phyloP scores from a whole-genome alignment of 257 asterid genomes.

The Nicotiana tomentosiformis region DNA sequence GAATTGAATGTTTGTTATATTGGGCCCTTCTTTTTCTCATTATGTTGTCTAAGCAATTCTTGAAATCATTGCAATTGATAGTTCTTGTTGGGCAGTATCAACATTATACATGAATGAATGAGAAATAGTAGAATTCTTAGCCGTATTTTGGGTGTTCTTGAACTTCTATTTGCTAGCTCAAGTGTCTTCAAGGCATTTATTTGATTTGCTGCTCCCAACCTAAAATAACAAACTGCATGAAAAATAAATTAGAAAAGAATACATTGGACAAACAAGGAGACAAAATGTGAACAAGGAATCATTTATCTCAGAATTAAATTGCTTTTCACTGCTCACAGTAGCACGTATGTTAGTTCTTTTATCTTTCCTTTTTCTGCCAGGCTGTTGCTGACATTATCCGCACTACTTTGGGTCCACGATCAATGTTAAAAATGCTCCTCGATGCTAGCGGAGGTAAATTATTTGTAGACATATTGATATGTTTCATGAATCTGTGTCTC shows the following conservation, averaged over 20 bases:
- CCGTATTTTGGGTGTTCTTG: not conserved
- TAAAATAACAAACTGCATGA: not conserved
- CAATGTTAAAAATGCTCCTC: conserved; percentile 92
- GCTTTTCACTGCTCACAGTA: not conserved
- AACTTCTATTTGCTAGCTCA: not conserved
- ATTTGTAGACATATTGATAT: not conserved
- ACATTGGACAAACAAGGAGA: not conserved
- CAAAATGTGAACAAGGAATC: not conserved
- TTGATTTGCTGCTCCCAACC: not conserved
- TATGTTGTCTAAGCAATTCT: not conserved
- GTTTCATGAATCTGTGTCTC: not conserved
- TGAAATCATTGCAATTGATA: not conserved
- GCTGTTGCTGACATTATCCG: conserved; percentile 95
- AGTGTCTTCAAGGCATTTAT: conserved; percentile 2
- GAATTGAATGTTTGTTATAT: not conserved
- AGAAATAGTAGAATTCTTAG: not conserved
- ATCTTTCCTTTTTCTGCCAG: conserved; percentile 29
- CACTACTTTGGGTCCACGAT: conserved; percentile 88
- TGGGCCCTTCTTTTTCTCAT: not conserved
- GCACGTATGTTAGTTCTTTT: not conserved
- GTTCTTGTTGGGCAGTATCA: not conserved
- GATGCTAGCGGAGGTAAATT: conserved; percentile 73
- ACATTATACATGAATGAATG: not conserved
- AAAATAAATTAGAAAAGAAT: not conserved
- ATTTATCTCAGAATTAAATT: not conserved